Base-by-base conservation (phyloP, 2,329 filamentous ascomycete species). In the Verticillium albo-atrum region DNA sequence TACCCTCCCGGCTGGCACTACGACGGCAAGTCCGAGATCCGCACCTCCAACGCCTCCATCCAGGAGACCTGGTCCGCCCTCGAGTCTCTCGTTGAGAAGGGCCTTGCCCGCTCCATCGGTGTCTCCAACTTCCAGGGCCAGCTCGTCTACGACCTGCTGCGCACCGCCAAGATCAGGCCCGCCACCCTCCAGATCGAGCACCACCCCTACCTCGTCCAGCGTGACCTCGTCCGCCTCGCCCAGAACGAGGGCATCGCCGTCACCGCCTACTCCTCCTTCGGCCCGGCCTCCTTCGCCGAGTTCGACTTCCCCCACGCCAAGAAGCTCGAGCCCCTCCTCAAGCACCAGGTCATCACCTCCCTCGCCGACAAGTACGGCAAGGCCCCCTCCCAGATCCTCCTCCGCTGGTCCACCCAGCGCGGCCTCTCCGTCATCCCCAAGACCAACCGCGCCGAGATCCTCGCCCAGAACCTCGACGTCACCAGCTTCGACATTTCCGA, bases 131-230 rank as follows among this genome's bases (percentile, higher is more conserved):
- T 92, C 84, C 89, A 89, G 76, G 85, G 84, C 54, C 84, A 89
- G 75, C 80, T 91, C 64, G 76, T 96, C 70, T 89, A 93, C 74
- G 91, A 95, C 75, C 79, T 93, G 66, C 82, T 94, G 71, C 86
- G 89, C 68, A 91, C 92, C 75, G 90, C 90, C 63, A 85, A 83
- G 68, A 84, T 92, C 75, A 81, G 81, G 52, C 90, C 91, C 9
- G 89, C 90, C 42, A 88, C 89, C 47, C 87, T 95, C 62, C 92
- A 96, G 81, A 88, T 96, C 74, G 91, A 96, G 81, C 90, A 94
- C 79, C 92, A 96, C 82, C 91, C 91, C 27, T 95, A 93, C 82
- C 85, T 94, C 61, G 88, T 90, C 62, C 91, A 96, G 81, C 75
- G 80, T 61, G 82, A 86, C 58, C 84, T 96, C 57, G 73, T 95